A percentile compares a stretch with the other conserved stretches of the same genome.
Conservation (phyloP, 2,329 filamentous ascomycete species). For the Sarocladiaceae sp. region DNA sequence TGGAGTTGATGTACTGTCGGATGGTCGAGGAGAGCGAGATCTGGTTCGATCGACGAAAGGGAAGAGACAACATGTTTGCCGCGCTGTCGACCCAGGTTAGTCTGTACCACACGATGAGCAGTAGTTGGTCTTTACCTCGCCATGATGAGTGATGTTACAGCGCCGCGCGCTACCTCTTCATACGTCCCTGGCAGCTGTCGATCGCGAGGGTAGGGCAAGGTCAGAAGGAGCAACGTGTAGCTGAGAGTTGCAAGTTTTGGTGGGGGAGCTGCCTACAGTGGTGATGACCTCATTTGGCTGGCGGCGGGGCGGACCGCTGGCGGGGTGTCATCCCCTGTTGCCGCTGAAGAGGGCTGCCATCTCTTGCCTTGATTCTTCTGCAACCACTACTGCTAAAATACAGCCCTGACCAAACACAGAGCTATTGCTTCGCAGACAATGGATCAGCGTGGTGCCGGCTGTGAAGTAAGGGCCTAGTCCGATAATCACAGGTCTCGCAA, state of each 20-base stretch:
- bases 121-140: not conserved
- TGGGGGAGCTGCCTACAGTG: not conserved
- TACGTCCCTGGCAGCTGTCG: not conserved
- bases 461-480: too few species aligned
- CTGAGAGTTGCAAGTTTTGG: not conserved
- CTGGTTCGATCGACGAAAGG: conserved; percentile 81
- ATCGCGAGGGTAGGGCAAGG: not conserved
- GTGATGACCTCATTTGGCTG: conserved; percentile 8
- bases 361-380: not conserved
- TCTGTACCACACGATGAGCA: not conserved
- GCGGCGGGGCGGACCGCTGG: conserved; percentile 4
- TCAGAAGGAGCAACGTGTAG: not conserved
- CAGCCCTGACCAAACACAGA: too few species aligned
- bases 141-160: not conserved
- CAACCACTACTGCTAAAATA: not conserved
- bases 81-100: not conserved
- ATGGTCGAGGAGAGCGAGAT: conserved; percentile 78
- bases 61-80: conserved; percentile 67
- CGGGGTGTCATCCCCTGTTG: not conserved
- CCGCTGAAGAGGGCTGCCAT: not conserved
- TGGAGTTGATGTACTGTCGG: conserved; percentile 91
- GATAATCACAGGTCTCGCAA: too few species aligned
- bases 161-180: not conserved
- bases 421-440: too few species aligned
- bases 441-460: too few species aligned